Evolutionary conservation across 805 yeast species (phyloP).

Genomic region (Candida argentea): DNA sequence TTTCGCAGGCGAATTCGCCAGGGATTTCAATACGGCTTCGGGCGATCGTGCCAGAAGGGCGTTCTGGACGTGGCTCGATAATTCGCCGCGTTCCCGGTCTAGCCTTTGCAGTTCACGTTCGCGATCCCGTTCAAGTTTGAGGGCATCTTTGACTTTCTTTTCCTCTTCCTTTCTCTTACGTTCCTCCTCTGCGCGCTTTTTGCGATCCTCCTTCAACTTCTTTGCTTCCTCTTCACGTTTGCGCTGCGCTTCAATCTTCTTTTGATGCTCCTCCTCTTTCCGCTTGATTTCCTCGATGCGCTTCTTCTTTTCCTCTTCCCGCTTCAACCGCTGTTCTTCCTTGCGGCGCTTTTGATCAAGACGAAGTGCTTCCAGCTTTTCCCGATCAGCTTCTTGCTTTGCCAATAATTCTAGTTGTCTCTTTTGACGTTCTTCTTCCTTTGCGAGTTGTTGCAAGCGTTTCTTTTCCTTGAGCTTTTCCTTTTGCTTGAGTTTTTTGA

Average conservation of each 20-base stretch:
- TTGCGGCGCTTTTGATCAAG: slow-evolving; percentile 29
- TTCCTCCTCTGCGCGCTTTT: slow-evolving; percentile 16
- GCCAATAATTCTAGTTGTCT: slow-evolving; percentile 43
- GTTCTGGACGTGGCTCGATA: no score
- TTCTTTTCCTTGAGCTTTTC: slow-evolving; percentile 68
- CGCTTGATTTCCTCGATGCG: slow-evolving; percentile 24
- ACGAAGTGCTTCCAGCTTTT: slow-evolving; percentile 23
- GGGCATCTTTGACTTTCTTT: slow-evolving; percentile 10
- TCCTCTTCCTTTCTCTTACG: slow-evolving; percentile 15
- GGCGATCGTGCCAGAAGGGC: no score
- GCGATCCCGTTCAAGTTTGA: slow-evolving; percentile 6
- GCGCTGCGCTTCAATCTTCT: slow-evolving; percentile 19
- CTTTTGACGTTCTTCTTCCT: slow-evolving; percentile 48
- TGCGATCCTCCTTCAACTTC: slow-evolving; percentile 15
- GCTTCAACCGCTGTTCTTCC: slow-evolving; percentile 27
- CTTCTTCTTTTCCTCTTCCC: slow-evolving; percentile 42
- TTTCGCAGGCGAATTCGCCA: no score
- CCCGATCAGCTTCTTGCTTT: slow-evolving; percentile 21
- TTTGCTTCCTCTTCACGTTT: slow-evolving; percentile 20
- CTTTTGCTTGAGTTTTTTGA: slow-evolving; percentile 52
- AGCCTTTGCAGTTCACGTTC: slow-evolving; percentile 6
- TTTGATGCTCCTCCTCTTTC: slow-evolving; percentile 23
- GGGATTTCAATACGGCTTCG: no score
- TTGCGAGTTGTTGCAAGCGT: slow-evolving; percentile 47
- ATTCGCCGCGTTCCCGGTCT: slow-evolving; percentile 5